Evolutionary conservation across 768 basidiomycete genomes (phyloP).

Genomic region (Tylopilus felleus): DNA sequence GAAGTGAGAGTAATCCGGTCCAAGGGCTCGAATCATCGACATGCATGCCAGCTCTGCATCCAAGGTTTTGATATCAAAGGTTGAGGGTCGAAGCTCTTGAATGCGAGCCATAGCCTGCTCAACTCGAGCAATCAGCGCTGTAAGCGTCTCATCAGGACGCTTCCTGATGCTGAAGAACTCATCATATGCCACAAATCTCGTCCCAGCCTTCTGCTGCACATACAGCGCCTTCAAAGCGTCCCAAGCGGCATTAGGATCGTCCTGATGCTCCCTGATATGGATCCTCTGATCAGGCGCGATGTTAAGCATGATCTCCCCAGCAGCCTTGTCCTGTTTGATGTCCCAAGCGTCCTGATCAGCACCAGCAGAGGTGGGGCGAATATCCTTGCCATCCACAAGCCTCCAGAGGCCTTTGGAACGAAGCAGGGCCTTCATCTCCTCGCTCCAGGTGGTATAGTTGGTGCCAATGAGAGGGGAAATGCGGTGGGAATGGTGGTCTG

Average conservation of each 20-base stretch:
- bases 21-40: not conserved
- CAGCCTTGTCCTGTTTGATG: not conserved
- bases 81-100: not conserved
- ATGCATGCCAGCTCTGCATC: not conserved
- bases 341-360: not conserved
- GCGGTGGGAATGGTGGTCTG: no score
- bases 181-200: no score
- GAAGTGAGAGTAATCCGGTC: no score
- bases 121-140: not conserved
- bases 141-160: not conserved
- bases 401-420: not conserved
- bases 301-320: not conserved
- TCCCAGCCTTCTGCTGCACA: no score
- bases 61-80: not conserved
- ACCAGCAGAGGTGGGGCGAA: not conserved
- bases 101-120: slow-evolving; percentile 4
- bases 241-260: no score
- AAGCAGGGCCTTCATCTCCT: not conserved
- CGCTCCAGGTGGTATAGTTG: not conserved
- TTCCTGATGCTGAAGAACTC: no score
- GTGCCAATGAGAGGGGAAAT: no score
- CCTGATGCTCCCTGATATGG: no score
- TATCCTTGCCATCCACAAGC: not conserved
- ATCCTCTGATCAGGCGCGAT: no score
- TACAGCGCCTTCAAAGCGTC: no score